A percentile compares a stretch with the other conserved stretches of the same genome.
These are phyloP conservation scores for Skeletonema menzelii DNA, from an alignment of 108 stramenopile species.

Conservation along the genomic window DNA sequence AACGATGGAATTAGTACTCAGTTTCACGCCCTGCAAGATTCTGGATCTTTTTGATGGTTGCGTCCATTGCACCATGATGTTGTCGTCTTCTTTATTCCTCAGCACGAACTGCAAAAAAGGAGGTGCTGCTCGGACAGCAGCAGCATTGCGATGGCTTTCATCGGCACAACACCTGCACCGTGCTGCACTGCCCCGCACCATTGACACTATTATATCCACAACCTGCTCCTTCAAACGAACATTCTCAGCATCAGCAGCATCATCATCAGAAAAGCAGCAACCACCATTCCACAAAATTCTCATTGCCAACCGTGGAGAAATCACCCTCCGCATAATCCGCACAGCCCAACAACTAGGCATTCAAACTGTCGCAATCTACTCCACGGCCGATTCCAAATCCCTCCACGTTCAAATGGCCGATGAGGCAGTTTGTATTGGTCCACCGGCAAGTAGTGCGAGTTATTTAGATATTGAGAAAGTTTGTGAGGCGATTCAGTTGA, in stretches of 20 bases:
- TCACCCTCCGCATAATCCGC: conserved; percentile 89
- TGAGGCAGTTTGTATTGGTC: conserved; percentile 87
- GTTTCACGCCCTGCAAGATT: too few relatives aligned
- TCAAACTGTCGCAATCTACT: conserved; percentile 91
- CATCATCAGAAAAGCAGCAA: conserved; percentile 11
- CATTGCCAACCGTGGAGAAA: conserved; percentile 95
- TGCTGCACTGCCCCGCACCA: too few relatives aligned
- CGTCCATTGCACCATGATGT: too few relatives aligned
- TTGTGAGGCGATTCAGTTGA: conserved; percentile 61
- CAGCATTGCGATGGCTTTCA: too few relatives aligned
- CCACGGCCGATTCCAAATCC: conserved; percentile 76
- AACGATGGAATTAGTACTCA: too few relatives aligned
- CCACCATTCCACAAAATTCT: conserved; percentile 77
- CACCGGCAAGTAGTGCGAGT: conserved; percentile 64
- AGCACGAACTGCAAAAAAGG: too few relatives aligned
- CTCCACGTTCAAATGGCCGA: conserved; percentile 70
- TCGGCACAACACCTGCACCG: too few relatives aligned
- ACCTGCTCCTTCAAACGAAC: background rate
- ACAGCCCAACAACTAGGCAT: conserved; percentile 81
- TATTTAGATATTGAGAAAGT: conserved; percentile 87
- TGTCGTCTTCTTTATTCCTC: too few relatives aligned
- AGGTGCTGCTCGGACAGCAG: background rate
- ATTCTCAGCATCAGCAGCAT: background rate
- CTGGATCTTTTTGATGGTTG: too few relatives aligned
- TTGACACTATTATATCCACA: background rate